Base-by-base conservation (phyloP, 352 stramenopile species). In the Phytophthora cactorum region DNA sequence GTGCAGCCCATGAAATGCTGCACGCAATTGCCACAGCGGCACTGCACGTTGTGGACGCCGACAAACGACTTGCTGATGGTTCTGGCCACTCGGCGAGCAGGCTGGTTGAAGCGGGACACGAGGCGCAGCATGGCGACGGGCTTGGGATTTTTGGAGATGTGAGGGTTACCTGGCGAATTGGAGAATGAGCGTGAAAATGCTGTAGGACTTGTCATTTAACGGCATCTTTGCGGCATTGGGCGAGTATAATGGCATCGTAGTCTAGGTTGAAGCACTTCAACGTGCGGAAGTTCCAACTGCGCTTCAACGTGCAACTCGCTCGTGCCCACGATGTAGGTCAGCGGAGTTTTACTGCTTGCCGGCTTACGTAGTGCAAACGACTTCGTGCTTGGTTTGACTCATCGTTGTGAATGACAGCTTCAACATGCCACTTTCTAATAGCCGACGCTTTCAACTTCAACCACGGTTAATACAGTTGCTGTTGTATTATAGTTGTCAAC, bases 21-120 rank as follows among this genome's bases (percentile, higher is more conserved):
- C 46, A 39, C 46, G 56, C 67, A 78, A 43, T 68, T 72, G 43
- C 66, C 63, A 25, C 66, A 78, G 29, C 63, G 63, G 50, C 74
- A 79, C 46, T 68, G 47, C 46, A 55, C 28, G 6, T 39, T 57
- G 56, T 81, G 70, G 8, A 36, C 46, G 25, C 65, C 60, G 22
- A 11, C 50, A 51, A 71, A n/a, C 2, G 68, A 72, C 59, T 72
- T 77, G 43, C 1, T 15, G 12, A 56, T 38, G 4, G 63, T 28
- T 15, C 53, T 51, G 0, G 49, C 44, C 3, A 74, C 46, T 22
- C 62, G 65, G 38, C 54, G 69, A 29, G 68, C 60, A 7, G 73
- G 57, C 28, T 73, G 70, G 49, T 46, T 66, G 64, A 80, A 63
- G 47, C 72, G 70, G 27, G 64, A 62, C 39, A 70, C 66, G 50